A percentile compares a stretch with the other conserved stretches of the same genome.
Evolutionary conservation across 495 filamentous ascomycete genomes (phyloP).

Genomic region (Podospora australis): DNA sequence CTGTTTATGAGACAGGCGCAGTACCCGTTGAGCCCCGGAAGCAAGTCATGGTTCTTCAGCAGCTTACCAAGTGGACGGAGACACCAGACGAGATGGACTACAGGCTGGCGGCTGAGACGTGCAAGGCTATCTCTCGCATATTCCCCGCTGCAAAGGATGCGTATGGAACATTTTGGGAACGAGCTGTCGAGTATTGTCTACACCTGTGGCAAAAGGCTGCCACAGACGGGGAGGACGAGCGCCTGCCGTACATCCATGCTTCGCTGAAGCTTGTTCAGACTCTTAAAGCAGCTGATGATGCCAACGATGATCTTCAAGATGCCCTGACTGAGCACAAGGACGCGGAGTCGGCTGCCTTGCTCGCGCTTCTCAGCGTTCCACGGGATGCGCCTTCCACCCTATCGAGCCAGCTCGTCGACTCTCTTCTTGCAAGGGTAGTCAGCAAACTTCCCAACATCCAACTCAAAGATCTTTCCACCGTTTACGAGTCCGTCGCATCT

Average conservation of each 20-base stretch:
- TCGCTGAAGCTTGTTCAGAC: conserved; percentile 64
- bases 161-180: conserved; percentile 82
- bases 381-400: conserved; percentile 25
- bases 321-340: conserved; percentile 50
- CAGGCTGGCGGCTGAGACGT: conserved; percentile 53
- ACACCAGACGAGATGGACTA: conserved; percentile 39
- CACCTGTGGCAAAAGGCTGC: conserved; percentile 45
- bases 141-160: conserved; percentile 66
- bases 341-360: conserved; percentile 47
- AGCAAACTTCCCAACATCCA: conserved; percentile 41
- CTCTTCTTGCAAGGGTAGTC: conserved; percentile 58
- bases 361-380: conserved; percentile 52
- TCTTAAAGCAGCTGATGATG: conserved; percentile 53
- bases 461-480: conserved; percentile 44
- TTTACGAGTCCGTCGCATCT: conserved; percentile 58
- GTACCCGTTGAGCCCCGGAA: conserved; percentile 67
- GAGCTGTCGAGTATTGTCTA: conserved; percentile 52
- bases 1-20: conserved; percentile 36
- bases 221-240: conserved; percentile 23
- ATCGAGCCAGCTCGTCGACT: conserved; percentile 54
- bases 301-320: conserved; percentile 84
- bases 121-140: conserved; percentile 56
- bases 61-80: conserved; percentile 64
- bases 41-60: conserved; percentile 73
- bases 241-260: conserved; percentile 56